Evolutionary conservation across 148 eudicot genomes (phyloP).

Genomic region (Camellia sinensis): DNA sequence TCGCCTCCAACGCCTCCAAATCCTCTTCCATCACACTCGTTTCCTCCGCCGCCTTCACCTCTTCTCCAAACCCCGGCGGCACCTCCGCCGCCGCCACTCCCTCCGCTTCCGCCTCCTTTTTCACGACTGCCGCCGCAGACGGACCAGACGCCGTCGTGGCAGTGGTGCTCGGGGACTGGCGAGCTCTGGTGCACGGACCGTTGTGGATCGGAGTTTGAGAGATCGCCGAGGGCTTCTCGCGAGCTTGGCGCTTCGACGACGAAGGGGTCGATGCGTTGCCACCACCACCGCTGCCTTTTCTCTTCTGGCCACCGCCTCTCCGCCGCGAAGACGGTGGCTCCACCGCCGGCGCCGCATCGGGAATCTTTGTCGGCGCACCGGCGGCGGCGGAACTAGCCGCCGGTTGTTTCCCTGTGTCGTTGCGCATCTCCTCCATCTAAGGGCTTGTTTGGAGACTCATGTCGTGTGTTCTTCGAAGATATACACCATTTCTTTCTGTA

Average conservation of each 20-base stretch:
- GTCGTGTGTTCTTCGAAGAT: not conserved
- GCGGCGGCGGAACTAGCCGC: conserved; percentile 21
- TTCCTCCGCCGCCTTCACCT: conserved; percentile 27
- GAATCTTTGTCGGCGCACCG: conserved; percentile 28
- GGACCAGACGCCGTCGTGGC: conserved; percentile 21
- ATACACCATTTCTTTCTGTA: not conserved
- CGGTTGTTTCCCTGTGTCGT: conserved; percentile 40
- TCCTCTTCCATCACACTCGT: conserved; percentile 31
- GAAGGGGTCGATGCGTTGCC: conserved; percentile 33
- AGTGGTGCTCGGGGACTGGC: conserved; percentile 61
- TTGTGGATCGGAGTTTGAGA: conserved; percentile 63
- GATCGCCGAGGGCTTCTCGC: conserved; percentile 60
- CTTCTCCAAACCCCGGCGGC: conserved; percentile 18
- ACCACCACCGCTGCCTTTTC: conserved; percentile 42
- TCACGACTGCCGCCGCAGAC: conserved; percentile 19
- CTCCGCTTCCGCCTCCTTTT: conserved; percentile 27
- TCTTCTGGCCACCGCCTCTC: conserved; percentile 63
- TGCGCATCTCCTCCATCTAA: conserved; percentile 70
- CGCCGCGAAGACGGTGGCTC: conserved; percentile 58
- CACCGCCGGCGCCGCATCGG: conserved; percentile 26
- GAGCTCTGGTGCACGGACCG: conserved; percentile 81
- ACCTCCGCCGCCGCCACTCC: conserved; percentile 25
- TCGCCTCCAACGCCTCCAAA: conserved; percentile 57
- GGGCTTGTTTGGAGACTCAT: conserved; percentile 18
- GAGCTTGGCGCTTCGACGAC: conserved; percentile 69